These are phyloP conservation scores for Aegilops umbellulata DNA, from an alignment of 176 grass and related monocot genomes.

Conservation along the genomic window DNA sequence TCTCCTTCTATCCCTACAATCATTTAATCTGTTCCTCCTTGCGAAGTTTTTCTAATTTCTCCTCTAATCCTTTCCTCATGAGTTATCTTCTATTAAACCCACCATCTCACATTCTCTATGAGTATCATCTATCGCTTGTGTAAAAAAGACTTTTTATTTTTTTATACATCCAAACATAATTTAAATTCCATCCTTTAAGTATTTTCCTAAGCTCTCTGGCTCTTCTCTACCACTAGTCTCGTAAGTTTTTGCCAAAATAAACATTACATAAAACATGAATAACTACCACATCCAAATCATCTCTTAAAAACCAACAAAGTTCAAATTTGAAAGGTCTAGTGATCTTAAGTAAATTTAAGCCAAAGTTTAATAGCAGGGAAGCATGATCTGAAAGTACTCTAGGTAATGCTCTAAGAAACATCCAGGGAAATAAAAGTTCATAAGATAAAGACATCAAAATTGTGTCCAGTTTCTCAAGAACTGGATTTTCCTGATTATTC, in stretches of 20 bases:
- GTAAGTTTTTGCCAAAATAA: not conserved
- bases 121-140: not conserved
- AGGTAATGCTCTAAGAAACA: not conserved
- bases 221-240: not conserved
- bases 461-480: too few relatives aligned
- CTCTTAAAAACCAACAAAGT: not conserved
- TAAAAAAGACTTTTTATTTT: not conserved
- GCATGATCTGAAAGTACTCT: not conserved
- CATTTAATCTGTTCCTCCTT: too few relatives aligned
- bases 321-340: not conserved
- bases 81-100: not conserved
- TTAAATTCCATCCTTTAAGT: not conserved
- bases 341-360: not conserved
- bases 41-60: too few relatives aligned
- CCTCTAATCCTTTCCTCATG: not conserved
- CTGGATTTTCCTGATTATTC: not conserved
- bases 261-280: not conserved
- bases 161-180: not conserved
- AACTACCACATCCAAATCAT: not conserved
- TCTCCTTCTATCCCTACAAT: too few relatives aligned
- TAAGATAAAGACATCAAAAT: not conserved
- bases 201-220: not conserved
- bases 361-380: not conserved
- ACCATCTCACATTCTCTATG: not conserved
- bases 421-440: not conserved